These are phyloP conservation scores for Prillingera fragicola DNA, from an alignment of 1,284 basidiomycete species.

Conservation along the genomic window DNA sequence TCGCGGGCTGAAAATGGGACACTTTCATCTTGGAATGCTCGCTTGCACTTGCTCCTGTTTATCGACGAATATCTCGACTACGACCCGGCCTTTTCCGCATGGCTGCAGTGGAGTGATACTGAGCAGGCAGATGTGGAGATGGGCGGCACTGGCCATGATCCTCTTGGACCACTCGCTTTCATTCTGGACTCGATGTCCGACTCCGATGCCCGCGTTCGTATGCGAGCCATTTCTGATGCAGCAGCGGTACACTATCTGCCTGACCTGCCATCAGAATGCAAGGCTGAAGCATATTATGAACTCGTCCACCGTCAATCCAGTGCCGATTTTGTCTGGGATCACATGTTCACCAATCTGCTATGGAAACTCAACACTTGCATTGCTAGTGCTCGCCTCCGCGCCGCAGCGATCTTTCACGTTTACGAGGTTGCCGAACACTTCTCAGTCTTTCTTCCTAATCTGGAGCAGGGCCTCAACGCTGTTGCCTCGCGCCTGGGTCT, in stretches of 20 bases:
- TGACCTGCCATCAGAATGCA: constrained; percentile 17
- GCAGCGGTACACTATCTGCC: constrained; percentile 47
- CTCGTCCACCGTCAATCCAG: constrained; percentile 17
- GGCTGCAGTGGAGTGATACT: constrained; percentile 22
- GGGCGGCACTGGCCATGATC: constrained; percentile 10
- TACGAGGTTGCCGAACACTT: constrained; percentile 60
- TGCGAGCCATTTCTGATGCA: constrained; percentile 63
- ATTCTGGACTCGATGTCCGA: constrained; percentile 62
- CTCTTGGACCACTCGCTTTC: constrained; percentile 29
- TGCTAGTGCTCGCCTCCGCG: constrained; percentile 68
- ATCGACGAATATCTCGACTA: constrained; percentile 59
- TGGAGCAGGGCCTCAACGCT: constrained; percentile 60
- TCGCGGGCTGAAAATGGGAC: constrained; percentile 50
- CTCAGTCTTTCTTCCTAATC: constrained; percentile 55
- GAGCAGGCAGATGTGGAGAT: constrained; percentile 27
- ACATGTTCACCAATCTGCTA: constrained; percentile 71
- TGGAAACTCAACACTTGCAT: constrained; percentile 79
- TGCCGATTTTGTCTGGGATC: constrained; percentile 51
- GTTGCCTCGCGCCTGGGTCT: constrained; percentile 69
- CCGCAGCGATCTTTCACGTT: constrained; percentile 81
- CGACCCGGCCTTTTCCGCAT: constrained; percentile 52
- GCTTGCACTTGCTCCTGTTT: constrained; percentile 62
- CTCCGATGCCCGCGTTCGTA: constrained; percentile 76
- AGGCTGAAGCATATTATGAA: constrained; percentile 25
- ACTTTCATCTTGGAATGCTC: constrained; percentile 61